Percentiles rank a stretch among this genome's conserved stretches.
These are phyloP conservation scores for Phytophthora aleatoria DNA, from an alignment of 352 stramenopile species.

Conservation along the genomic window DNA sequence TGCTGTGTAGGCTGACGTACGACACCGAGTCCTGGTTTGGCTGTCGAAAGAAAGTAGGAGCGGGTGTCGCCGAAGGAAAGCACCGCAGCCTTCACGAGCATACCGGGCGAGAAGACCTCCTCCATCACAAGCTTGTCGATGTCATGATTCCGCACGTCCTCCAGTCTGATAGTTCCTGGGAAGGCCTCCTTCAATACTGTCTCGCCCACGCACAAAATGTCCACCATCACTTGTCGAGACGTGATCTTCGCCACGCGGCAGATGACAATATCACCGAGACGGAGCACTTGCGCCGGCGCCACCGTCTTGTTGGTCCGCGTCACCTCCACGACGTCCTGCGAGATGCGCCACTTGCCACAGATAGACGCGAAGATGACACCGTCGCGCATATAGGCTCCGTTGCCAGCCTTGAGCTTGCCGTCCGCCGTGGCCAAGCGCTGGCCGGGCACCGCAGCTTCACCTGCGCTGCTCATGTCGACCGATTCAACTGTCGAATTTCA, in stretches of 20 bases:
- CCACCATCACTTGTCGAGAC: conserved; percentile 73
- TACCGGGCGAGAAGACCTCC: conserved; percentile 67
- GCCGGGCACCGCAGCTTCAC: conserved; percentile 55
- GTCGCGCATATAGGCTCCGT: conserved; percentile 62
- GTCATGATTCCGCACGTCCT: conserved; percentile 82
- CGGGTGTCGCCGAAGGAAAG: conserved; percentile 88
- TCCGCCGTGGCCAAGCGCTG: conserved; percentile 53
- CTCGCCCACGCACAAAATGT: conserved; percentile 74
- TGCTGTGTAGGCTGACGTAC: conserved; percentile 47
- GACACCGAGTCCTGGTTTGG: conserved; percentile 69
- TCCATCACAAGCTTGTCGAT: conserved; percentile 85
- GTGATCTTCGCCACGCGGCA: conserved; percentile 74
- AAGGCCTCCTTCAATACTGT: conserved; percentile 83
- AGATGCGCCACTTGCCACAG: conserved; percentile 51
- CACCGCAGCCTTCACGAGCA: conserved; percentile 80
- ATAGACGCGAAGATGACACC: conserved; percentile 75
- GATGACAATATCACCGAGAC: conserved; percentile 68
- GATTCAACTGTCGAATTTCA: conserved; percentile 9
- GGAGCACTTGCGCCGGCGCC: conserved; percentile 73
- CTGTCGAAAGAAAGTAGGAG: conserved; percentile 85
- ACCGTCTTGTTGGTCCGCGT: conserved; percentile 55
- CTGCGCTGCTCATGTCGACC: conserved; percentile 31
- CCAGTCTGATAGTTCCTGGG: conserved; percentile 74
- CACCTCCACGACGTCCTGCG: conserved; percentile 52
- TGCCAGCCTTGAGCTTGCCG: conserved; percentile 44